These are phyloP conservation scores for Phytophthora kernoviae DNA, from an alignment of 352 stramenopile genomes.

Conservation along the genomic window DNA sequence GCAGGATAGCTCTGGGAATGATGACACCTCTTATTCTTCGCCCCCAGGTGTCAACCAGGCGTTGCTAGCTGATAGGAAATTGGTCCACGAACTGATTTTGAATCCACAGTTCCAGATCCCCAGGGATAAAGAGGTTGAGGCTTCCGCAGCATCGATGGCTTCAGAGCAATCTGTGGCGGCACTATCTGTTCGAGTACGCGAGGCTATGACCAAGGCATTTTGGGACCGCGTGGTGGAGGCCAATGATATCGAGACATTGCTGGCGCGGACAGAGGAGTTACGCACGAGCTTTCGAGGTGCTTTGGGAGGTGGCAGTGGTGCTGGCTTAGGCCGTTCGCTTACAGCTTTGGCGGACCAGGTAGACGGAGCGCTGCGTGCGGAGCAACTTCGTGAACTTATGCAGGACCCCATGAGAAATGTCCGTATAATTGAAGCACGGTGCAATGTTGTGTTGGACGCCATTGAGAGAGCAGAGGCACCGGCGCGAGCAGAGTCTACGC, in stretches of 20 bases:
- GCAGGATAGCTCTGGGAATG: constrained; percentile 15
- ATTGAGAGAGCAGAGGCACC: constrained; percentile 61
- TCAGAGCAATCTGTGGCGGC: constrained; percentile 26
- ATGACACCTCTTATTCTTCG: not conserved
- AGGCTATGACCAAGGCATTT: constrained; percentile 68
- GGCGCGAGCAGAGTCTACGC: constrained; percentile 49
- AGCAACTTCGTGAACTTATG: constrained; percentile 43
- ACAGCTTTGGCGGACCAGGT: constrained; percentile 45
- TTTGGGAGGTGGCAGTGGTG: constrained; percentile 28
- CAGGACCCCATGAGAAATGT: constrained; percentile 34
- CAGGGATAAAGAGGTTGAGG: constrained; percentile 32
- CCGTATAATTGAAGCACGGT: constrained; percentile 41
- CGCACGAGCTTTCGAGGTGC: constrained; percentile 44
- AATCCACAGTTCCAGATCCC: constrained; percentile 64
- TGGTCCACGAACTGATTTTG: constrained; percentile 79
- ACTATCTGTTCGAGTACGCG: constrained; percentile 44
- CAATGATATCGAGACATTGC: constrained; percentile 53
- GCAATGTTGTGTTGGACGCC: constrained; percentile 45
- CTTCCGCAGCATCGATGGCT: constrained; percentile 17
- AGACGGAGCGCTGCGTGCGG: constrained; percentile 36
- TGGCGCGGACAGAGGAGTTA: constrained; percentile 61
- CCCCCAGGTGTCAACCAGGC: constrained; percentile 40
- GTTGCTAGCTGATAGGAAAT: constrained; percentile 58
- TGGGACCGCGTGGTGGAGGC: constrained; percentile 63
- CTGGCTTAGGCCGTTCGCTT: constrained; percentile 19